Conservation (phyloP, 805 yeast species). For the Monosporozyma servazzii region DNA sequence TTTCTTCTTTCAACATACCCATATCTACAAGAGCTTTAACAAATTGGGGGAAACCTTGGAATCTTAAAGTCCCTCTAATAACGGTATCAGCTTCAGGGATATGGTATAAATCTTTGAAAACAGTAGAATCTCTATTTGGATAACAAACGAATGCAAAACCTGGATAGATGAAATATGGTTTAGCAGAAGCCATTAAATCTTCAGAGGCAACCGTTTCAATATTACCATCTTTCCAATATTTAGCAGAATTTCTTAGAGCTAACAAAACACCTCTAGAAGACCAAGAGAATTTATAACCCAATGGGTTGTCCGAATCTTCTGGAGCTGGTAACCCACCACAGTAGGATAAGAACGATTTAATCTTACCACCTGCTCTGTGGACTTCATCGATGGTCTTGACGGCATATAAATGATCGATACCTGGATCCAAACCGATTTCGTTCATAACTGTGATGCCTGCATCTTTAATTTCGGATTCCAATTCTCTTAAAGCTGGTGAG, state of each 20-base stretch:
- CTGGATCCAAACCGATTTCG: constrained; percentile 98
- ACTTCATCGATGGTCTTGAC: constrained; percentile 97
- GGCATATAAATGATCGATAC: constrained; percentile 96
- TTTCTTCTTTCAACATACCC: constrained; percentile 81
- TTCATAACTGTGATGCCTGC: constrained; percentile 98
- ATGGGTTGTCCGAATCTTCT: constrained; percentile 93
- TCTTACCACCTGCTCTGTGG: constrained; percentile 82
- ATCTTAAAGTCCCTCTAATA: constrained; percentile 93
- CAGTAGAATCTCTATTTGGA: constrained; percentile 97
- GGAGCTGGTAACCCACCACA: constrained; percentile 99
- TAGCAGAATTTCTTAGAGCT: constrained; percentile 90
- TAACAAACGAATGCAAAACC: constrained; percentile 91
- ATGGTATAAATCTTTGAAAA: constrained; percentile 80
- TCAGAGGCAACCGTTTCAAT: constrained; percentile 72
- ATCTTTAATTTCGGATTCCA: constrained; percentile 77
- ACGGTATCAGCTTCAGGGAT: constrained; percentile 98
- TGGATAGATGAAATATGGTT: constrained; percentile 92
- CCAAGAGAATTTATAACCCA: constrained; percentile 99
- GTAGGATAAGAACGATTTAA: constrained; percentile 87
- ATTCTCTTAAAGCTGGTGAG: constrained; percentile 79
- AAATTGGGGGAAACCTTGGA: constrained; percentile 98
- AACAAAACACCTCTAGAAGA: constrained; percentile 95
- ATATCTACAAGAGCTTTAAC: constrained; percentile 89
- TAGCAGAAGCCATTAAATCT: constrained; percentile 89
- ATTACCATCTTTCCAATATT: constrained; percentile 79